Conservation (phyloP, 495 filamentous ascomycete genomes). For the Daldinia concentrica region DNA sequence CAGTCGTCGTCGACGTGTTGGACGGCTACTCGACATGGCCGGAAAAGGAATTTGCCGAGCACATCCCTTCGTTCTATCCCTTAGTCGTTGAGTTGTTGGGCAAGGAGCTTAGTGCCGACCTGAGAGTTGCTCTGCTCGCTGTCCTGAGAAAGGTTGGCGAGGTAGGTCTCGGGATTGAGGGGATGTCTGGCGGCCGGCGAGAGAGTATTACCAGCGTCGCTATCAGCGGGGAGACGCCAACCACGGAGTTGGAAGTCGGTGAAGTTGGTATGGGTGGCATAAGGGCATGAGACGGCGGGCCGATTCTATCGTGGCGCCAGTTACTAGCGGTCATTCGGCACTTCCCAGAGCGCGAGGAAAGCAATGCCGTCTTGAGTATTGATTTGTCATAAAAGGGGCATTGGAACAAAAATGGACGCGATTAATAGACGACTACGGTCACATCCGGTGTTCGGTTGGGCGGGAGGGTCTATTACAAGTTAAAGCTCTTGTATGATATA, state of each 20-base stretch:
- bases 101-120: conserved; percentile 80
- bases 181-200: conserved; percentile 46
- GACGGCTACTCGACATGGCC: conserved; percentile 93
- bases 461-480: conserved; percentile 6
- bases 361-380: conserved; percentile 6
- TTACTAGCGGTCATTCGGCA: neutral
- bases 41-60: conserved; percentile 78
- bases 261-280: conserved; percentile 41
- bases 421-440: conserved; percentile 36
- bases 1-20: conserved; percentile 96
- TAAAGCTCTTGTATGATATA: conserved; percentile 23
- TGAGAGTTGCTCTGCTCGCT: conserved; percentile 77
- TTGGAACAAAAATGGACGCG: conserved; percentile 35
- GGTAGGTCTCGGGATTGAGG: conserved; percentile 73
- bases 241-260: conserved; percentile 36
- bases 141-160: conserved; percentile 85
- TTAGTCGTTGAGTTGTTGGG: conserved; percentile 82
- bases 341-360: neutral
- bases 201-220: conserved; percentile 50
- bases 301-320: conserved; percentile 6
- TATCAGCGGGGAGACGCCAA: conserved; percentile 33
- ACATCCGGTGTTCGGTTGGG: conserved; percentile 30
- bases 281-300: conserved; percentile 26
- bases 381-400: conserved; percentile 27
- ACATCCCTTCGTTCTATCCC: conserved; percentile 86